Conservation (phyloP, 1,284 basidiomycete genomes). For the Boletus semigastroideus region DNA sequence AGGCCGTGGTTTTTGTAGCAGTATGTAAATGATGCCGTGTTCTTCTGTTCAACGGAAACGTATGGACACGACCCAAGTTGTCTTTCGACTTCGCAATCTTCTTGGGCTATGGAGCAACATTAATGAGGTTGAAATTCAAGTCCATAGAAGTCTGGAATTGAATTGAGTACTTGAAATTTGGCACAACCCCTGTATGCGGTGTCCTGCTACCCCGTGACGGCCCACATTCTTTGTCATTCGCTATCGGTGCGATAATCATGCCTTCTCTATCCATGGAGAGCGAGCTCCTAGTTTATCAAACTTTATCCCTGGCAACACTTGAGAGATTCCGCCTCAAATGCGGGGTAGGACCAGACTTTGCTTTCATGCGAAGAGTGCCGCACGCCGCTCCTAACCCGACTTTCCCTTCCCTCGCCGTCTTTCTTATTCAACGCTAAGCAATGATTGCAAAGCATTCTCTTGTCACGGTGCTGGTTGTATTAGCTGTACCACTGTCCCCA, state of each 20-base stretch:
- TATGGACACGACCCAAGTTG: neutral
- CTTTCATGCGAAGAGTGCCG: slow-evolving; percentile 1
- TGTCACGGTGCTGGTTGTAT: neutral
- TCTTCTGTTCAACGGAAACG: neutral
- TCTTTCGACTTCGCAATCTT: neutral
- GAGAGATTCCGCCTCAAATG: neutral
- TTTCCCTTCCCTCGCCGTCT: neutral
- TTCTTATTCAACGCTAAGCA: neutral
- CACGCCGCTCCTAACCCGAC: neutral
- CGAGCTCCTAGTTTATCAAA: neutral
- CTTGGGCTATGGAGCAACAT: no score
- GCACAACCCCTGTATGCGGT: neutral
- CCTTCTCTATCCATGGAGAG: neutral
- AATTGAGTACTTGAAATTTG: neutral
- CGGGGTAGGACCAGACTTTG: neutral
- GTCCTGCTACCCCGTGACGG: neutral
- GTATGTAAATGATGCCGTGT: neutral
- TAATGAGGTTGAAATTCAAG: neutral
- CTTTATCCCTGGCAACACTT: slow-evolving; percentile 4
- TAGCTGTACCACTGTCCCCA: neutral
- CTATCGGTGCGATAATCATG: neutral
- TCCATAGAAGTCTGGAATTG: neutral
- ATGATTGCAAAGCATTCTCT: neutral
- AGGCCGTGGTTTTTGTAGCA: neutral
- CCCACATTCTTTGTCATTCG: neutral